These are phyloP conservation scores for Aspergillus nidulans DNA, from an alignment of 495 filamentous ascomycete species.

Conservation along the genomic window DNA sequence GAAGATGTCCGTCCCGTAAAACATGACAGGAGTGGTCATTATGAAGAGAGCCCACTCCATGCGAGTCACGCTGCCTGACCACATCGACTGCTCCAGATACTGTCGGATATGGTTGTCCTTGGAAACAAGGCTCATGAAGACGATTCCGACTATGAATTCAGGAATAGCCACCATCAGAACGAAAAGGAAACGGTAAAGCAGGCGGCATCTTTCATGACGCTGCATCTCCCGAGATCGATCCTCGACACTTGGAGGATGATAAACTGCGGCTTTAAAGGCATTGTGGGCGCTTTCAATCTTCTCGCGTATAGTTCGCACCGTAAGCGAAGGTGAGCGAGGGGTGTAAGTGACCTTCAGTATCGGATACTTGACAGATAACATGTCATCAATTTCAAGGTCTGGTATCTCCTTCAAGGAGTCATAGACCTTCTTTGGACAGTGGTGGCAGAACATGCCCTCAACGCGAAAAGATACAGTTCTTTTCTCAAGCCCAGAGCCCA, in stretches of 20 bases:
- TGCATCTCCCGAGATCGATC: conserved; percentile 74
- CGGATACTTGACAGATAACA: conserved; percentile 51
- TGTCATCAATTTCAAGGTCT: conserved; percentile 45
- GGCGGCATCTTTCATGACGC: conserved; percentile 53
- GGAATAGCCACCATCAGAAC: conserved; percentile 75
- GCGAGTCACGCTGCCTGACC: conserved; percentile 69
- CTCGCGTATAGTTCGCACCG: conserved; percentile 67
- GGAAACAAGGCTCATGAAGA: conserved; percentile 81
- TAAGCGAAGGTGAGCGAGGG: conserved; percentile 65
- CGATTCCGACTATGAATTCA: conserved; percentile 83
- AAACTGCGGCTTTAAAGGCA: conserved; percentile 61
- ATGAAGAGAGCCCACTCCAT: conserved; percentile 81
- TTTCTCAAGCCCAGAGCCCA: conserved; percentile 21
- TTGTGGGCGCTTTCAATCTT: conserved; percentile 61
- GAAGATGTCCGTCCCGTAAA: conserved; percentile 83
- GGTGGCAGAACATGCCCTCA: conserved; percentile 82
- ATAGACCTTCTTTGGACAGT: conserved; percentile 66
- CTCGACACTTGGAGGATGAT: conserved; percentile 81
- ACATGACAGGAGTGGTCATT: conserved; percentile 84
- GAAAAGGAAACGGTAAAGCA: conserved; percentile 63
- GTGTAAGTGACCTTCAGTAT: conserved; percentile 68
- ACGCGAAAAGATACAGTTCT: conserved; percentile 64
- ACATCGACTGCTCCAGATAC: conserved; percentile 65
- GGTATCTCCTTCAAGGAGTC: conserved; percentile 49
- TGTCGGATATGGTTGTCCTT: conserved; percentile 47